Conservation (phyloP, 2,329 filamentous ascomycete genomes). For the Endocalyx cinctus region DNA sequence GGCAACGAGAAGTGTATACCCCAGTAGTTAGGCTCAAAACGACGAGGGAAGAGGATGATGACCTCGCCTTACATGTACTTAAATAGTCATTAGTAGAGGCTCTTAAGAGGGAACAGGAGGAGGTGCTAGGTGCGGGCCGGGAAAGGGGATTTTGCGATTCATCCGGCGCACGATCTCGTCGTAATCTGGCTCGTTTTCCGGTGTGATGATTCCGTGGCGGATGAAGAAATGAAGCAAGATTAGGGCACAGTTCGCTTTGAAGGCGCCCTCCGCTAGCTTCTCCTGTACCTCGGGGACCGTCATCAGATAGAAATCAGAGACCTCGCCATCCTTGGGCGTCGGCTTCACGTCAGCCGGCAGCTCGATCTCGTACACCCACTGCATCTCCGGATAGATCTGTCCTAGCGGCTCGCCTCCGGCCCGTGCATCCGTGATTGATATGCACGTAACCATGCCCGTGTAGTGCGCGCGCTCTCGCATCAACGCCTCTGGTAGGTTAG, state of each 20-base stretch:
- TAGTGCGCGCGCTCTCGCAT: slow-evolving; percentile 57
- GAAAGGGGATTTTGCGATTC: slow-evolving; percentile 78
- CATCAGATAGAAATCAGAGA: slow-evolving; percentile 77
- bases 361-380: slow-evolving; percentile 88
- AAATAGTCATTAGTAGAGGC: no score
- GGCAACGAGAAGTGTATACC: no score
- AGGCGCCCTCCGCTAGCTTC: slow-evolving; percentile 66
- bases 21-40: no score
- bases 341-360: slow-evolving; percentile 64
- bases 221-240: slow-evolving; percentile 87
- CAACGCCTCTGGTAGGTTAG: slow-evolving; percentile 66
- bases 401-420: slow-evolving; percentile 78
- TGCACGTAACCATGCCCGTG: slow-evolving; percentile 75
- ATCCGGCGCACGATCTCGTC: slow-evolving; percentile 70
- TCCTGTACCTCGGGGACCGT: slow-evolving; percentile 70
- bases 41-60: no score
- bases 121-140: slow-evolving; percentile 51
- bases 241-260: slow-evolving; percentile 89
- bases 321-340: slow-evolving; percentile 81
- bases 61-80: no score
- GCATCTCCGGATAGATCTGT: slow-evolving; percentile 82
- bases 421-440: slow-evolving; percentile 70
- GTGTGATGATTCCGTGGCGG: slow-evolving; percentile 73
- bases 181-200: slow-evolving; percentile 73
- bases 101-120: slow-evolving; percentile 1